Conservation (phyloP, 768 basidiomycete genomes). For the Russula lepida region DNA sequence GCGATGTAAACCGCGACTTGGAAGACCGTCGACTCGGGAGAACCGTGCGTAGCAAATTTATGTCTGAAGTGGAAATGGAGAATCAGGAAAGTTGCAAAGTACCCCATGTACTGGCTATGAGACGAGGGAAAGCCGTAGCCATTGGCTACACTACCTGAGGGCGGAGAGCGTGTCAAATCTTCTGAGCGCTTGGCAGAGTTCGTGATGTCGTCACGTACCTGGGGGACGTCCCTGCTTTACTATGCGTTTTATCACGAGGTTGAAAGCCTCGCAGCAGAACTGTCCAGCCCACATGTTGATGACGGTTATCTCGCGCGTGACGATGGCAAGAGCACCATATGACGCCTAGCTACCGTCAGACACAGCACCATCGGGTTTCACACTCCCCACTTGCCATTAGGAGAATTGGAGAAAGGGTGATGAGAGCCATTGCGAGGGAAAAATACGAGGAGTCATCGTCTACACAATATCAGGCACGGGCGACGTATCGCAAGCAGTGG, state of each 20-base stretch:
- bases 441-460: conserved; percentile 27
- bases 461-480: conserved; percentile 8
- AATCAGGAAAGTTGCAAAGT: conserved; percentile 68
- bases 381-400: conserved; percentile 23
- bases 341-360: conserved; percentile 44
- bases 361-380: neutral
- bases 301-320: conserved; percentile 72
- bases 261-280: conserved; percentile 59
- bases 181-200: neutral
- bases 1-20: conserved; percentile 39
- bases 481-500: neutral
- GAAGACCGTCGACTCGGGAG: conserved; percentile 41
- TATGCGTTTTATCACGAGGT: conserved; percentile 56
- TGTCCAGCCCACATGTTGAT: conserved; percentile 83
- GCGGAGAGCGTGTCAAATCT: neutral
- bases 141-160: conserved; percentile 45
- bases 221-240: conserved; percentile 63
- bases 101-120: conserved; percentile 88
- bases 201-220: conserved; percentile 34
- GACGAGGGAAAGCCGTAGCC: conserved; percentile 87
- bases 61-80: conserved; percentile 69
- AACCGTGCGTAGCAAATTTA: conserved; percentile 50
- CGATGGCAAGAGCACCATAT: conserved; percentile 65
- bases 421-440: conserved; percentile 26
- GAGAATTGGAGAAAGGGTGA: conserved; percentile 30